Evolutionary conservation across 129 eudicot genomes (phyloP).

Genomic region (Ambrosia artemisiifolia): DNA sequence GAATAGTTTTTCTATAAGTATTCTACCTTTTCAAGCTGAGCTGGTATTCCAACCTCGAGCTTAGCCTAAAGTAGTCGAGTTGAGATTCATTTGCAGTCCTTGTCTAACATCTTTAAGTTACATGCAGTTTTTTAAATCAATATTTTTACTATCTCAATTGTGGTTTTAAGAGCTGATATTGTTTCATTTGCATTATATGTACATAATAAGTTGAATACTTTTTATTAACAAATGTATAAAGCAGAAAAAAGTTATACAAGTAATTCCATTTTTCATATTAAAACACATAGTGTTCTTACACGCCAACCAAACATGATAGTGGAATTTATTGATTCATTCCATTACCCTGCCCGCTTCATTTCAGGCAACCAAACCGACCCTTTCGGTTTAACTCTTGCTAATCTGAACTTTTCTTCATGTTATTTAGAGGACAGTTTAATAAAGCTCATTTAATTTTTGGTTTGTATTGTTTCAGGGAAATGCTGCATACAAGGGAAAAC

Average conservation of each 20-base stretch:
- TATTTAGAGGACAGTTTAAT: too few species aligned
- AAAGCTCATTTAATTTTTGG: too few species aligned
- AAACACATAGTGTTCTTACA: not conserved
- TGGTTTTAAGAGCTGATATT: not conserved
- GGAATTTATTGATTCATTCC: not conserved
- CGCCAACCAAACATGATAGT: not conserved
- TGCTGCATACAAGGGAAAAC: slow-evolving; percentile 75
- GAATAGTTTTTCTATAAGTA: not conserved
- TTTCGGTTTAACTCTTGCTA: slow-evolving; percentile 3
- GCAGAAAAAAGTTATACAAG: not conserved
- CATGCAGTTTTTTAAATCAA: not conserved
- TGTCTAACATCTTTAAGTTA: not conserved
- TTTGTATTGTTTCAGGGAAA: slow-evolving; percentile 56
- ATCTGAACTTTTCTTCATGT: not conserved
- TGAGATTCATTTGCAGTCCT: not conserved
- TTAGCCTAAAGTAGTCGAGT: not conserved
- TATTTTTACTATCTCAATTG: not conserved
- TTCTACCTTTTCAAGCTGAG: not conserved
- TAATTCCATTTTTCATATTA: not conserved
- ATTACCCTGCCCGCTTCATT: not conserved
- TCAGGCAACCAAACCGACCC: not conserved
- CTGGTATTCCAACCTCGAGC: not conserved
- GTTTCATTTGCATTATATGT: not conserved
- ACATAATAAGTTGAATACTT: not conserved
- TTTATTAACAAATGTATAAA: not conserved